These are phyloP conservation scores for Candida patagonica DNA, from an alignment of 805 yeast genomes.

Conservation along the genomic window DNA sequence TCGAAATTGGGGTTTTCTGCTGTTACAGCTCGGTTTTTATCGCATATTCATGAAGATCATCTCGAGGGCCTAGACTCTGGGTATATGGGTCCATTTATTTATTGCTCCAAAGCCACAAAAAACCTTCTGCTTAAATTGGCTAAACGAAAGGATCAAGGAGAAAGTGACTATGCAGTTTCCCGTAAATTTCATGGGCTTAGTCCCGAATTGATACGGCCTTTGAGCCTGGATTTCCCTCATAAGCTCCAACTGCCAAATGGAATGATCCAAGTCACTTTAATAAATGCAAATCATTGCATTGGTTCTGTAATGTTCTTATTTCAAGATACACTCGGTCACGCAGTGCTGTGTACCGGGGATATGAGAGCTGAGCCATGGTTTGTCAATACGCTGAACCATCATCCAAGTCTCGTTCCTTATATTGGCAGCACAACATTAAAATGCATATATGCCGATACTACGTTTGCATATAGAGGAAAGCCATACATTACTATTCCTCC, in stretches of 20 bases:
- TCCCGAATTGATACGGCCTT: slow-evolving; percentile 3
- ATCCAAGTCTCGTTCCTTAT: slow-evolving; percentile 37
- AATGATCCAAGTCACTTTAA: slow-evolving; percentile 31
- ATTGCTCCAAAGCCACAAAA: slow-evolving; percentile 39
- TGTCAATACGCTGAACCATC: slow-evolving; percentile 31
- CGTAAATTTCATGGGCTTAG: slow-evolving; percentile 9
- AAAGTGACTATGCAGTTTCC: background rate
- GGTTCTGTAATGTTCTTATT: slow-evolving; percentile 49
- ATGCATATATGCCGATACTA: slow-evolving; percentile 45
- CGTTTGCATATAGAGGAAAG: slow-evolving; percentile 41
- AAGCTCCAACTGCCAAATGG: slow-evolving; percentile 13
- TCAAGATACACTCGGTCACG: slow-evolving; percentile 22
- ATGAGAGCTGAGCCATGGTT: slow-evolving; percentile 48
- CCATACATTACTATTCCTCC: slow-evolving; percentile 39
- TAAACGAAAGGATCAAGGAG: slow-evolving; percentile 3
- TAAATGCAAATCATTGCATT: slow-evolving; percentile 50
- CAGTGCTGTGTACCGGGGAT: slow-evolving; percentile 49
- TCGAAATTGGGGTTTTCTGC: slow-evolving; percentile 9
- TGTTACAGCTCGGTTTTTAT: slow-evolving; percentile 30
- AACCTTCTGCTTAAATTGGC: slow-evolving; percentile 10
- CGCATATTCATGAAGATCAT: slow-evolving; percentile 52
- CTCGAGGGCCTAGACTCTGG: slow-evolving; percentile 36
- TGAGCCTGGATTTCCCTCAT: slow-evolving; percentile 19
- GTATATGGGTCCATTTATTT: slow-evolving; percentile 34
- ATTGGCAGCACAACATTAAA: slow-evolving; percentile 30